Conservation (phyloP, 2,329 filamentous ascomycete genomes). For the Trichoderma sp. region DNA sequence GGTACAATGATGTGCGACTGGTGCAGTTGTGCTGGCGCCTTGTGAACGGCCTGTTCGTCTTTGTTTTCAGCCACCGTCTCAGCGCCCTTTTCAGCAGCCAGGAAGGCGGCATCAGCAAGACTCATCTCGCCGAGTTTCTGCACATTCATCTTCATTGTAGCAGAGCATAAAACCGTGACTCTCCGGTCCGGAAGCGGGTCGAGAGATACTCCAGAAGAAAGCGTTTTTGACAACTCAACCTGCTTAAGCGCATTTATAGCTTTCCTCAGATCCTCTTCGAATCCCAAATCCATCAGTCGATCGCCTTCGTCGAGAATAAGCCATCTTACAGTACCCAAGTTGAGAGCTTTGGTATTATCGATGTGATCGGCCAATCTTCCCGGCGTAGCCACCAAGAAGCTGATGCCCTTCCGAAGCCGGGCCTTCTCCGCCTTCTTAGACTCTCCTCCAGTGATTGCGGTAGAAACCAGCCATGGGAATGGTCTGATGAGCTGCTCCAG, state of each 20-base stretch:
- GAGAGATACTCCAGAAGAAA: conserved; percentile 55
- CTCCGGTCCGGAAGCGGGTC: conserved; percentile 70
- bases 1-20: conserved; percentile 86
- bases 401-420: conserved; percentile 87
- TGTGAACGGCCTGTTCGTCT: conserved; percentile 58
- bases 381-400: conserved; percentile 92
- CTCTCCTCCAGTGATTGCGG: conserved; percentile 70
- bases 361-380: conserved; percentile 89
- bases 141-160: conserved; percentile 97
- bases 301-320: conserved; percentile 94
- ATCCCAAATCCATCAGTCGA: conserved; percentile 96
- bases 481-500: conserved; percentile 82
- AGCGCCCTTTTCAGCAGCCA: conserved; percentile 62
- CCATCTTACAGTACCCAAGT: conserved; percentile 88
- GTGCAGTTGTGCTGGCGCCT: conserved; percentile 85
- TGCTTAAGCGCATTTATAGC: conserved; percentile 78
- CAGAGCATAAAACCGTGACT: conserved; percentile 88
- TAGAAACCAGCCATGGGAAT: conserved; percentile 90
- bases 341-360: conserved; percentile 84
- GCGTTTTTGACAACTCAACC: conserved; percentile 56
- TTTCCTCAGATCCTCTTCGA: conserved; percentile 87
- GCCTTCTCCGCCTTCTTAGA: conserved; percentile 82
- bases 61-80: conserved; percentile 46
- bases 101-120: conserved; percentile 85
- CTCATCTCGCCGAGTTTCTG: conserved; percentile 92